Evolutionary conservation across 2,329 filamentous ascomycete genomes (phyloP).

Genomic region (Xylaria sp.): DNA sequence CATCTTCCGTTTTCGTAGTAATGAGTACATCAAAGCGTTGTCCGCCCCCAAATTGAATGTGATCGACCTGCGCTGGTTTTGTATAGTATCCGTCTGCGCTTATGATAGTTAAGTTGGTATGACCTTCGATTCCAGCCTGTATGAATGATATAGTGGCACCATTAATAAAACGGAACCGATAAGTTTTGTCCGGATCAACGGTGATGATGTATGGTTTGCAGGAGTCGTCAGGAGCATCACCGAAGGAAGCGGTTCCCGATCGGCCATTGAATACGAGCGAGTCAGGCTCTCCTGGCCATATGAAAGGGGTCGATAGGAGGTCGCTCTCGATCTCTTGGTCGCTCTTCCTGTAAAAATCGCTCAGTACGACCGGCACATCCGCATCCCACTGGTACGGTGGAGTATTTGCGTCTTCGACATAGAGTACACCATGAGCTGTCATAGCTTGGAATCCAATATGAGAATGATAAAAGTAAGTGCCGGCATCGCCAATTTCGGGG

Average conservation of each 20-base stretch:
- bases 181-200: conserved; percentile 68
- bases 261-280: conserved; percentile 68
- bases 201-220: conserved; percentile 64
- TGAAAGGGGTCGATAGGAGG: conserved; percentile 60
- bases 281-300: conserved; percentile 68
- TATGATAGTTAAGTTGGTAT: conserved; percentile 66
- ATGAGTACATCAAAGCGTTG: conserved; percentile 70
- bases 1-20: conserved; percentile 59
- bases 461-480: conserved; percentile 76
- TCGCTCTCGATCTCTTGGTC: conserved; percentile 63
- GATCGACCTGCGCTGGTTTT: conserved; percentile 56
- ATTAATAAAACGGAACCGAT: conserved; percentile 70
- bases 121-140: conserved; percentile 65
- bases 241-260: conserved; percentile 54
- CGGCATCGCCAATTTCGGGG: conserved; percentile 62
- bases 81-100: conserved; percentile 69
- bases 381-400: conserved; percentile 70
- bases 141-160: conserved; percentile 64
- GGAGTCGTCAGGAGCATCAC: conserved; percentile 48
- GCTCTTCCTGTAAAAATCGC: conserved; percentile 66
- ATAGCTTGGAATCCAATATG: conserved; percentile 71
- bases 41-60: conserved; percentile 66
- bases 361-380: conserved; percentile 65
- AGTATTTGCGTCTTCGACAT: conserved; percentile 61
- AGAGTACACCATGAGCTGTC: conserved; percentile 66